Percentiles rank a stretch among this genome's conserved stretches.
Conservation (phyloP, 169 alveolate species). For the Plasmodium inui region DNA sequence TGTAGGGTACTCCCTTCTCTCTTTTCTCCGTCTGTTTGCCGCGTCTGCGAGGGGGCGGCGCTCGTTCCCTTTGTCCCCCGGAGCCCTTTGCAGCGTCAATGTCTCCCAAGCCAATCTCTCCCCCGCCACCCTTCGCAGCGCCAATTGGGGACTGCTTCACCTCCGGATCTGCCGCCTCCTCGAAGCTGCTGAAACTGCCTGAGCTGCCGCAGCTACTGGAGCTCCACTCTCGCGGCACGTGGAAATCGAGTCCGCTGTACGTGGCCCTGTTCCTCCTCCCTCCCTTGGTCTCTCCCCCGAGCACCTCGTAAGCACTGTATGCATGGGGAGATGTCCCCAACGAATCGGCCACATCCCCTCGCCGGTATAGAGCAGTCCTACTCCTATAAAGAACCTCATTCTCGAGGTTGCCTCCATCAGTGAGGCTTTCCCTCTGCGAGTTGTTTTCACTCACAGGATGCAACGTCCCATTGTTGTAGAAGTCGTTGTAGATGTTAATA, state of each 20-base stretch:
- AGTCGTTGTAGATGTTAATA: conserved; percentile 54
- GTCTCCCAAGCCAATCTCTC: background rate
- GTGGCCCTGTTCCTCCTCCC: background rate
- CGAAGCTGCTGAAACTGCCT: background rate
- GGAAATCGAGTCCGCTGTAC: background rate
- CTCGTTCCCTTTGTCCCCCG: background rate
- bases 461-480: conserved; percentile 32
- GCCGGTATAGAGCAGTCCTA: background rate
- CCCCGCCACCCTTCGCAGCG: too few species aligned
- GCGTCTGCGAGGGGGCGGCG: background rate
- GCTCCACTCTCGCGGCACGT: background rate
- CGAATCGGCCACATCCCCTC: background rate
- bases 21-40: background rate
- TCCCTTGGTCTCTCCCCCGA: background rate
- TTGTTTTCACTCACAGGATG: background rate
- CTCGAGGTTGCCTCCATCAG: background rate
- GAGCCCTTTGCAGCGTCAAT: background rate
- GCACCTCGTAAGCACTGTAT: conserved; percentile 23
- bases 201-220: too few species aligned
- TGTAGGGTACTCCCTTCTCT: conserved; percentile 40
- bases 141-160: background rate
- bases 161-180: background rate
- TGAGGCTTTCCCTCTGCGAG: background rate
- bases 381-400: background rate
- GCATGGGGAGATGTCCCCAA: background rate